Evolutionary conservation across 2,329 filamentous ascomycete genomes (phyloP).

Genomic region (Talaromyces funiculosus): DNA sequence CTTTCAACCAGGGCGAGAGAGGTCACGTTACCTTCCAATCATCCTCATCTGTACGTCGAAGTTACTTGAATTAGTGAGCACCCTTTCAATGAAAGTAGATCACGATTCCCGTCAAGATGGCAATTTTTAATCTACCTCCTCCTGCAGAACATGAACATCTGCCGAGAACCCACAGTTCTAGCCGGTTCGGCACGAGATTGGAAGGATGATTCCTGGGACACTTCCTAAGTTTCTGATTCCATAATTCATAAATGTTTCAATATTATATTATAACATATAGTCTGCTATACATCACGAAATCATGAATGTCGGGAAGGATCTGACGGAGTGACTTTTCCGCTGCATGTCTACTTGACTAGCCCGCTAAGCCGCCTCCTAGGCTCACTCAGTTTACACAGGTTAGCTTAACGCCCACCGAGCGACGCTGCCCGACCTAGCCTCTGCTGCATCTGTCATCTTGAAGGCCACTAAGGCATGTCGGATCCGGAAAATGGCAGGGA

Average conservation of each 20-base stretch:
- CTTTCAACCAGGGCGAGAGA: neutral
- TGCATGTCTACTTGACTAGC: conserved; percentile 3
- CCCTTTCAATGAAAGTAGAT: neutral
- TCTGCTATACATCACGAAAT: neutral
- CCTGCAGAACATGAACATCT: neutral
- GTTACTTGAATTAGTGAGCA: neutral
- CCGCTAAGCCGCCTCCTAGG: neutral
- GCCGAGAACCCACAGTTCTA: neutral
- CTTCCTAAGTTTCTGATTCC: neutral
- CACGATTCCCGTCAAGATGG: neutral
- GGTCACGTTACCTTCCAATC: neutral
- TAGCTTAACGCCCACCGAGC: neutral
- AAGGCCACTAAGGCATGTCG: neutral
- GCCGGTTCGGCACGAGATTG: neutral
- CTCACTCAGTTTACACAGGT: neutral
- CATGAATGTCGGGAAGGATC: neutral
- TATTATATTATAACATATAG: neutral
- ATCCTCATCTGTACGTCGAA: too few species aligned
- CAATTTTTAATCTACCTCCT: neutral
- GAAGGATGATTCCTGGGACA: neutral
- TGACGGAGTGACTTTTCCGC: neutral
- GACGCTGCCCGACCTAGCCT: neutral
- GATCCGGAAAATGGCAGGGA: neutral
- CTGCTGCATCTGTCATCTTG: neutral
- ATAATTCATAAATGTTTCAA: neutral